These are phyloP conservation scores for Malassezia globosa DNA, from an alignment of 1,284 basidiomycete species.

Conservation along the genomic window DNA sequence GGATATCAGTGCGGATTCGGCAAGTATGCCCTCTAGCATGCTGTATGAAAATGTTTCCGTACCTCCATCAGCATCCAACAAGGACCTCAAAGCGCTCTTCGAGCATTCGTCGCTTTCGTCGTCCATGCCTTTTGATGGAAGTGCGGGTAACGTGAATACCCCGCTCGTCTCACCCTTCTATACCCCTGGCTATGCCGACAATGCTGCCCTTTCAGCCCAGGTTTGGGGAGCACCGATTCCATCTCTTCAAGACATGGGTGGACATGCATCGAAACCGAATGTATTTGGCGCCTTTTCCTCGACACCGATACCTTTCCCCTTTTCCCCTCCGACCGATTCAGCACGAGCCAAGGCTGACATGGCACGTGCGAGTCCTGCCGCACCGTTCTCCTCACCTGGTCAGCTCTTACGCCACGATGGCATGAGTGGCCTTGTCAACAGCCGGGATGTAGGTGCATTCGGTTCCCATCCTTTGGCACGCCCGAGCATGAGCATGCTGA, in stretches of 20 bases:
- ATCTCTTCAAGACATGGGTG: conserved; percentile 17
- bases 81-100: conserved; percentile 85
- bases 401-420: background rate
- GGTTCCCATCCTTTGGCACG: conserved; percentile 8
- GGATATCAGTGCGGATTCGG: background rate
- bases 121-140: conserved; percentile 23
- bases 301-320: conserved; percentile 10
- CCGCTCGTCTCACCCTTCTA: conserved; percentile 31
- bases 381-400: background rate
- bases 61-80: conserved; percentile 56
- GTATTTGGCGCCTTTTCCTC: conserved; percentile 14
- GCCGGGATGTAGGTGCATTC: background rate
- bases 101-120: conserved; percentile 42
- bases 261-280: conserved; percentile 14
- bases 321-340: conserved; percentile 3
- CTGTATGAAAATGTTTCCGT: background rate
- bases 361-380: background rate
- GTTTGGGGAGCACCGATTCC: conserved; percentile 41
- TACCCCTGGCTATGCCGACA: conserved; percentile 33
- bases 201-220: conserved; percentile 27
- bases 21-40: background rate
- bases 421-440: background rate
- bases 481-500: conserved; percentile 2
- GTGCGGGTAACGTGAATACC: conserved; percentile 20
- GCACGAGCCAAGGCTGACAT: background rate